phyloP scores from a whole-genome alignment of 495 filamentous ascomycete genomes.

The Penicillium fimorum region DNA sequence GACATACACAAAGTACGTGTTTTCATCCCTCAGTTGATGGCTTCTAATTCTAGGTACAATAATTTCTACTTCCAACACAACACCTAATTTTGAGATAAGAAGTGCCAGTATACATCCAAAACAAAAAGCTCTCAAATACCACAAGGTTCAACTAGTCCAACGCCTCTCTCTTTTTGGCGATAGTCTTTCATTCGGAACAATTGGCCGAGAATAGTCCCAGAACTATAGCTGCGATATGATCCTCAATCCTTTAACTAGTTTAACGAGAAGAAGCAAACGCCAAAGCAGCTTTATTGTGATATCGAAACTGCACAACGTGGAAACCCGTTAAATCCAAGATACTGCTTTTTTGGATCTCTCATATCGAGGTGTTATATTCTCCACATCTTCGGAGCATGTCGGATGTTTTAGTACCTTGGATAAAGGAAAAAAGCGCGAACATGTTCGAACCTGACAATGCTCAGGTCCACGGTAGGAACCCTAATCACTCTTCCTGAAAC shows the following conservation, averaged over 20 bases:
- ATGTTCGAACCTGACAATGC: conserved; percentile 2
- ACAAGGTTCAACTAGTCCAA: neutral
- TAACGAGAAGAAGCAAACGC: too few relatives aligned
- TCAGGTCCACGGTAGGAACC: neutral
- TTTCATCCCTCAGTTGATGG: neutral
- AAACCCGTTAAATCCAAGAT: neutral
- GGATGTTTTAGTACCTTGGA: conserved; percentile 3
- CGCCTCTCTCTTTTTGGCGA: neutral
- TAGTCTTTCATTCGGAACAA: neutral
- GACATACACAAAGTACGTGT: neutral
- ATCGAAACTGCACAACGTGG: neutral
- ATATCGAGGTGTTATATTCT: neutral
- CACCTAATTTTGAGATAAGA: neutral
- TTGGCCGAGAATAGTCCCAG: neutral
- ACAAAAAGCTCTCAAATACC: neutral
- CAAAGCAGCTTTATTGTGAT: neutral
- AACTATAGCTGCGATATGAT: neutral
- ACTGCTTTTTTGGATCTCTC: neutral
- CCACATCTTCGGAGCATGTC: neutral
- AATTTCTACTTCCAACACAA: neutral
- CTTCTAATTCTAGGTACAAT: neutral
- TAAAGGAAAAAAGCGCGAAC: neutral
- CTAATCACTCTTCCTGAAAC: conserved; percentile 1
- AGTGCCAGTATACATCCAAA: neutral
- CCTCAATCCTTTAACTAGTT: neutral